A percentile compares a stretch with the other conserved stretches of the same genome.
Evolutionary conservation across 345 rosid species (phyloP).

Genomic region (Cardamine occulta): DNA sequence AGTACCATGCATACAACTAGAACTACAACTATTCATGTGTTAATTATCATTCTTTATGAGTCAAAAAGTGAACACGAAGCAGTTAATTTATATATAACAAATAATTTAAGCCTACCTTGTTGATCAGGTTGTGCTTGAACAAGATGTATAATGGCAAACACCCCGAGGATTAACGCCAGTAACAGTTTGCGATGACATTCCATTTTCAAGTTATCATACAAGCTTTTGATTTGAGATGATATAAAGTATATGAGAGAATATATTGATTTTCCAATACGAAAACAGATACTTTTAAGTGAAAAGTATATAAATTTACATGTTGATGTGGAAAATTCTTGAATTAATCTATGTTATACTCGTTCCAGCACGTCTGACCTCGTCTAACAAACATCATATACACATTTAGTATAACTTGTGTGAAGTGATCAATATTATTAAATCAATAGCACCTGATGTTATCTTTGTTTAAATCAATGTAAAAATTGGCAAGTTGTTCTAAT

Average conservation of each 20-base stretch:
- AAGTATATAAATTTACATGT: not conserved
- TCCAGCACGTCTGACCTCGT: not conserved
- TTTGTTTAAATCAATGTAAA: not conserved
- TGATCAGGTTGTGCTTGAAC: slow-evolving; percentile 36
- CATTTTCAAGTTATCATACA: slow-evolving; percentile 8
- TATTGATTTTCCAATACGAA: not conserved
- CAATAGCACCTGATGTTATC: not conserved
- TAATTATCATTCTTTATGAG: not conserved
- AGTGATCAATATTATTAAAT: not conserved
- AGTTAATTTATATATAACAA: not conserved
- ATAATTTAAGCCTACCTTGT: not conserved
- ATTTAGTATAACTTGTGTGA: not conserved
- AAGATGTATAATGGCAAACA: slow-evolving; percentile 5
- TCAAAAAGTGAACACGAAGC: not conserved
- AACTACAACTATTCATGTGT: not conserved
- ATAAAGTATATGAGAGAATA: not conserved
- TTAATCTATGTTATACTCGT: not conserved
- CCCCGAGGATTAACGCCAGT: not conserved
- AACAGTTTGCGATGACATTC: not conserved
- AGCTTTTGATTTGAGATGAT: not conserved
- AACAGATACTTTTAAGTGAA: not conserved
- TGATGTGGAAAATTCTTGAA: not conserved
- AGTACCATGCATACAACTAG: slow-evolving; percentile 1
- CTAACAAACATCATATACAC: not conserved
- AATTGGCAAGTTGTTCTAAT: not conserved